A percentile compares a stretch with the other conserved stretches of the same genome.
Evolutionary conservation across 257 asterid genomes (phyloP).

Genomic region (Fraxinus pennsylvanica): DNA sequence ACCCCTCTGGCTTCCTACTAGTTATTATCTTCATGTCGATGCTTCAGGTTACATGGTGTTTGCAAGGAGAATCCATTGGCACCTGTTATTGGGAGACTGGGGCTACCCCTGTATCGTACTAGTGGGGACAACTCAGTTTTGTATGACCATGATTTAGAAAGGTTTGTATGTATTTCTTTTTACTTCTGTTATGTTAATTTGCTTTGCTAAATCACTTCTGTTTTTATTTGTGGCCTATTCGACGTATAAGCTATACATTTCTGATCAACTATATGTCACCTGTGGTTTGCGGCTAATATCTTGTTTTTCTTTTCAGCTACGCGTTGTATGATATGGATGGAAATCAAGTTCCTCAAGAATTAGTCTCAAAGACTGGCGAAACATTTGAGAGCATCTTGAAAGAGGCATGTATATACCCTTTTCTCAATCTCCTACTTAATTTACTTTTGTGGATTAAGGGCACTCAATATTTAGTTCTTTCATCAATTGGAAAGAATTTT

Average conservation of each 20-base stretch:
- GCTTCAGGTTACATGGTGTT: constrained; percentile 90
- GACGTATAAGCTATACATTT: not conserved
- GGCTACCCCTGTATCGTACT: constrained; percentile 93
- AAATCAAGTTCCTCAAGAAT: constrained; percentile 84
- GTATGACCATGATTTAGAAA: constrained; percentile 96
- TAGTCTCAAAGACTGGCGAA: constrained; percentile 83
- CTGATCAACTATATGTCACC: constrained; percentile 10
- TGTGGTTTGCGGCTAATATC: not conserved
- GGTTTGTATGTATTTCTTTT: constrained; percentile 43
- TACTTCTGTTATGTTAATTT: not conserved
- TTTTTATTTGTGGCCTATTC: not conserved
- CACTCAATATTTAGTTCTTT: not conserved
- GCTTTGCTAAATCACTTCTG: not conserved
- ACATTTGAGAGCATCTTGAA: constrained; percentile 81
- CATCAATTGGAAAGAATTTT: not conserved
- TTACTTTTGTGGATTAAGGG: not conserved
- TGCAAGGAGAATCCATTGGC: constrained; percentile 96
- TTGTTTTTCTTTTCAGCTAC: constrained; percentile 52
- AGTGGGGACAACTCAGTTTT: constrained; percentile 96
- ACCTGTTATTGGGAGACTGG: constrained; percentile 82
- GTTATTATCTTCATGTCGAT: constrained; percentile 19
- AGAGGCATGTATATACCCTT: constrained; percentile 50
- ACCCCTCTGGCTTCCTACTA: not conserved
- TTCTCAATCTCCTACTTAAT: not conserved
- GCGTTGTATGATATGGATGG: constrained; percentile 93